Evolutionary conservation across 1,284 basidiomycete species (phyloP).

Genomic region (Papiliotrema nemorosa): DNA sequence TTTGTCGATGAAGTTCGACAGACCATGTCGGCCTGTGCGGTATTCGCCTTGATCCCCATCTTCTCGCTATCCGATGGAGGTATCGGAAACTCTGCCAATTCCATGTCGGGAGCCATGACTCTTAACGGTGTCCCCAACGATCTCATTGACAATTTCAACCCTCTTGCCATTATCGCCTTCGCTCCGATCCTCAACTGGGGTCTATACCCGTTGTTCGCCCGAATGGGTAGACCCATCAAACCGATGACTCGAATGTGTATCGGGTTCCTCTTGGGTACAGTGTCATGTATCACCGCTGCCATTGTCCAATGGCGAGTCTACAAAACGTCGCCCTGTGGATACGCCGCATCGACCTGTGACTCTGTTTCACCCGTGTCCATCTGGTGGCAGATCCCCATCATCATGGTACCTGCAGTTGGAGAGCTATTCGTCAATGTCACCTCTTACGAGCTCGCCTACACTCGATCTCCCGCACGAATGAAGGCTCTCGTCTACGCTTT

Average conservation of each 20-base stretch:
- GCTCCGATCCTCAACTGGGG: constrained; percentile 50
- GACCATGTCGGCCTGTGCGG: constrained; percentile 49
- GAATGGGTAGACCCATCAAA: constrained; percentile 36
- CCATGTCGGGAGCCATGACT: constrained; percentile 44
- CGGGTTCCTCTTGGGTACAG: constrained; percentile 43
- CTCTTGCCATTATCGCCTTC: constrained; percentile 49
- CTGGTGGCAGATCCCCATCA: constrained; percentile 51
- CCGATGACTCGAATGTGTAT: constrained; percentile 35
- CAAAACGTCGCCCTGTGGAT: constrained; percentile 49
- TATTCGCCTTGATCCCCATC: constrained; percentile 40
- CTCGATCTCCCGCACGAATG: constrained; percentile 49
- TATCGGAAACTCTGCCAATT: constrained; percentile 10
- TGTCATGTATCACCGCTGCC: constrained; percentile 50
- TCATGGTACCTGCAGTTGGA: constrained; percentile 51
- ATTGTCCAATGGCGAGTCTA: constrained; percentile 54
- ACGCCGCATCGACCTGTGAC: constrained; percentile 44
- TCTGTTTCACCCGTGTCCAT: constrained; percentile 36
- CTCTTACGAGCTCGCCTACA: constrained; percentile 52
- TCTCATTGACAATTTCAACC: constrained; percentile 52
- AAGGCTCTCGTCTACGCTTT: constrained; percentile 40
- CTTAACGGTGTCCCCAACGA: constrained; percentile 52
- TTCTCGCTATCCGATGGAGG: constrained; percentile 22
- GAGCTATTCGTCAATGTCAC: constrained; percentile 54
- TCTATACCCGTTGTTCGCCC: constrained; percentile 50
- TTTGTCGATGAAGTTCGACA: constrained; percentile 50